Conservation (phyloP, 345 rosid species). For the Fremontodendron californicum region DNA sequence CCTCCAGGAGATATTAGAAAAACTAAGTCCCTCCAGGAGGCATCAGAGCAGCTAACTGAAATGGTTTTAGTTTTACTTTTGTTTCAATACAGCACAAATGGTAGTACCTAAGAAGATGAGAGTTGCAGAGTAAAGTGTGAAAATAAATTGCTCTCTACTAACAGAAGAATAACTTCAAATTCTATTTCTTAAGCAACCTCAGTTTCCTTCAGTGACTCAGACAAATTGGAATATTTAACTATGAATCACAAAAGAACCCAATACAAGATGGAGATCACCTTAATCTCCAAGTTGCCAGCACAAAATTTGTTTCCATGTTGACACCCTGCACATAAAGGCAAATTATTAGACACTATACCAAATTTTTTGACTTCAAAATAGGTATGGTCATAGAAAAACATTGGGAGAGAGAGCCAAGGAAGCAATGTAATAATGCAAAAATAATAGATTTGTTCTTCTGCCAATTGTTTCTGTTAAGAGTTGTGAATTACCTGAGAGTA, state of each 20-base stretch:
- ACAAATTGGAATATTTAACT: not conserved
- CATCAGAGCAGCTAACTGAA: not conserved
- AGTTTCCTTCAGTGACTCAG: not conserved
- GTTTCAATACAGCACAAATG: too few species aligned
- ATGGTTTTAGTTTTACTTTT: not conserved
- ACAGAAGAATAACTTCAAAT: not conserved
- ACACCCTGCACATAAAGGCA: constrained; percentile 29
- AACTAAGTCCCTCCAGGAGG: not conserved
- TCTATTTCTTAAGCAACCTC: not conserved
- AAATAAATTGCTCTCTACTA: not conserved
- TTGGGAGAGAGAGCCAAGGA: not conserved
- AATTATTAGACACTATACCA: not conserved
- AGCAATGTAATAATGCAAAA: not conserved
- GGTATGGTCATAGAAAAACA: not conserved
- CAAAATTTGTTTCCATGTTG: constrained; percentile 24
- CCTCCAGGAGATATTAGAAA: not conserved
- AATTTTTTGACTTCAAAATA: not conserved
- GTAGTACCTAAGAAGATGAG: too few species aligned
- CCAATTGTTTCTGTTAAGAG: not conserved
- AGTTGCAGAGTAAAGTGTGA: not conserved
- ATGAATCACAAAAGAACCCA: not conserved
- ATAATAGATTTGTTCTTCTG: not conserved
- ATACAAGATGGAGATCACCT: constrained; percentile 37
- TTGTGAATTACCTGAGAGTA: not conserved
- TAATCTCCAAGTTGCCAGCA: constrained; percentile 70